phyloP scores from a whole-genome alignment of 2,329 filamentous ascomycete species.

The Verticillium tricorpus region DNA sequence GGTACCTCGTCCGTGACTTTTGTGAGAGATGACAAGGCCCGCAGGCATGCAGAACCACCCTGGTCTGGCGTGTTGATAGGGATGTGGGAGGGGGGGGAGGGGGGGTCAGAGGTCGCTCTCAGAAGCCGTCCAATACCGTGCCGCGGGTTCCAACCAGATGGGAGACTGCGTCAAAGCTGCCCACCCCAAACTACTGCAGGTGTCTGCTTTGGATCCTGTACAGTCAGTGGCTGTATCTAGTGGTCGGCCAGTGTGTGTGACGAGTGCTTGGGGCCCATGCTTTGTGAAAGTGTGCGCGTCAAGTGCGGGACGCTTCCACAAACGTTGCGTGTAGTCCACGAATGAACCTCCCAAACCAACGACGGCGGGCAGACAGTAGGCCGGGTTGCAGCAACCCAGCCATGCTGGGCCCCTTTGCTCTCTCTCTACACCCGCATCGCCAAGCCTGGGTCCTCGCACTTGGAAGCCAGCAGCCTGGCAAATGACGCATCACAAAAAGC shows the following conservation, averaged over 20 bases:
- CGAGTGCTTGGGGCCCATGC: neutral
- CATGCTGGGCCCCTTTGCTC: neutral
- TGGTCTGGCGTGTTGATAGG: neutral
- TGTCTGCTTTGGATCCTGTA: neutral
- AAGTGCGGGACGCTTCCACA: neutral
- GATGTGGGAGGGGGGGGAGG: neutral
- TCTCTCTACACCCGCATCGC: neutral
- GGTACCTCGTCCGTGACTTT: conserved; percentile 7
- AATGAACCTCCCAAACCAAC: neutral
- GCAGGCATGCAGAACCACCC: neutral
- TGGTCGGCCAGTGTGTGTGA: neutral
- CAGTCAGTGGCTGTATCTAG: neutral
- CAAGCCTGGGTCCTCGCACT: neutral
- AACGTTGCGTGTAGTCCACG: neutral
- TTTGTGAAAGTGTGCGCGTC: neutral
- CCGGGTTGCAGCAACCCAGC: neutral
- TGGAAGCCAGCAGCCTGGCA: neutral
- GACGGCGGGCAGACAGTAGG: neutral
- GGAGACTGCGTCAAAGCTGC: neutral
- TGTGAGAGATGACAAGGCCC: neutral
- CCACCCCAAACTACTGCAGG: neutral
- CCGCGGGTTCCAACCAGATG: neutral
- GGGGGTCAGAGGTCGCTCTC: neutral
- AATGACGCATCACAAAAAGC: neutral
- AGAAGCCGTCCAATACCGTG: neutral